phyloP scores from a whole-genome alignment of 1,284 basidiomycete species.

The Coniophora puteana region DNA sequence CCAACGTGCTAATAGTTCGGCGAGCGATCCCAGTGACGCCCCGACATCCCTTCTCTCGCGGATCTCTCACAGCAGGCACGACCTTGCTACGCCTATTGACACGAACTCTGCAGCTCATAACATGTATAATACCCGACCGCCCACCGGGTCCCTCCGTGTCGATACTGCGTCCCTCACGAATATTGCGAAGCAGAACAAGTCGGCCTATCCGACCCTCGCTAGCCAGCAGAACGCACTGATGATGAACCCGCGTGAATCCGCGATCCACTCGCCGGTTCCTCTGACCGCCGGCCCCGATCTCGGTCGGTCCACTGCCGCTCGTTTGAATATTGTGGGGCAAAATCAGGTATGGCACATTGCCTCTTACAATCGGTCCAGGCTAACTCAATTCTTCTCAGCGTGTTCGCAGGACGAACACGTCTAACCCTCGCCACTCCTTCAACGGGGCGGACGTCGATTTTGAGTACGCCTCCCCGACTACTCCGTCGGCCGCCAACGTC shows the following conservation, averaged over 20 bases:
- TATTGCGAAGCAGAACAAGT: constrained; percentile 74
- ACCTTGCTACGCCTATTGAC: constrained; percentile 49
- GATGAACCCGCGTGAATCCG: constrained; percentile 53
- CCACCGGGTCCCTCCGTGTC: constrained; percentile 62
- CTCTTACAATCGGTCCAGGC: constrained; percentile 7
- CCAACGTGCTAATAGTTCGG: constrained; percentile 69
- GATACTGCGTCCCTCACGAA: constrained; percentile 66
- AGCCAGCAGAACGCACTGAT: constrained; percentile 71
- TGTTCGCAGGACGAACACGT: constrained; percentile 45
- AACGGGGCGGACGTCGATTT: constrained; percentile 64
- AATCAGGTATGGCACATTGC: constrained; percentile 48
- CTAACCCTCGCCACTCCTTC: constrained; percentile 65
- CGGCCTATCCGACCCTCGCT: constrained; percentile 73
- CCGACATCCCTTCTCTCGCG: constrained; percentile 70
- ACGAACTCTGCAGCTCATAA: constrained; percentile 34
- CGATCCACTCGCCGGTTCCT: constrained; percentile 65
- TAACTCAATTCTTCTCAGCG: constrained; percentile 32
- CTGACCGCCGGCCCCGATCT: constrained; percentile 80
- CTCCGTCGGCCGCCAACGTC: constrained; percentile 35
- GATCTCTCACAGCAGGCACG: constrained; percentile 65
- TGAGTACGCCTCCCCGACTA: constrained; percentile 49
- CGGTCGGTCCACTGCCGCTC: constrained; percentile 64
- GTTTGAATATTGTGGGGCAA: constrained; percentile 68
- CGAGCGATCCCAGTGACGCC: constrained; percentile 73
- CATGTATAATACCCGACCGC: constrained; percentile 57